These are phyloP conservation scores for Nitzschia palea DNA, from an alignment of 108 stramenopile genomes.

Conservation along the genomic window DNA sequence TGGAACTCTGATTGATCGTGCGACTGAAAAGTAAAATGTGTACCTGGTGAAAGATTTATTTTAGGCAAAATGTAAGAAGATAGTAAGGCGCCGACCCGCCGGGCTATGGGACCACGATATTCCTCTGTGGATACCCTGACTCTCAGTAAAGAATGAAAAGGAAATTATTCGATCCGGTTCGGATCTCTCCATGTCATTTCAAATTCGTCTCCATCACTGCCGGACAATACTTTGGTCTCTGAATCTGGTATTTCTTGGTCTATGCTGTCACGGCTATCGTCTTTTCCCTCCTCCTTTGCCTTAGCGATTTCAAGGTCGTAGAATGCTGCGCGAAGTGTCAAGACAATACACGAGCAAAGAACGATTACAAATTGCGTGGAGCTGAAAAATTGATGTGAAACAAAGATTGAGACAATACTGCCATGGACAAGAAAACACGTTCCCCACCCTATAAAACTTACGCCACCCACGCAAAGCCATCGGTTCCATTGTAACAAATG, in stretches of 20 bases:
- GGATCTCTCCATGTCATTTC: background rate
- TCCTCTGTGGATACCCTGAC: too few species aligned
- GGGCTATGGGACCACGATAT: too few species aligned
- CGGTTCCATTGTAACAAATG: conserved; percentile 27
- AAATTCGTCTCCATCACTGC: background rate
- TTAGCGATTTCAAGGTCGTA: background rate
- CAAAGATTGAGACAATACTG: too few species aligned
- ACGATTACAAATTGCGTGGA: conserved; percentile 34
- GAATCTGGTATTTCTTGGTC: too few species aligned
- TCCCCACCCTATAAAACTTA: background rate
- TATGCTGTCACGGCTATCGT: background rate
- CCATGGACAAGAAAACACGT: background rate
- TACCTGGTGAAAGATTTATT: too few species aligned
- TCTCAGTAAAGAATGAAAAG: too few species aligned
- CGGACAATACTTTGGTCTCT: background rate
- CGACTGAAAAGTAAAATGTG: too few species aligned
- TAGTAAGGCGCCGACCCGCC: too few species aligned
- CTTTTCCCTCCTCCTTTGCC: background rate
- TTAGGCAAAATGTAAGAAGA: too few species aligned
- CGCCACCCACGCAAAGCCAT: conserved; percentile 31
- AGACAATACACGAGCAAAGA: conserved; percentile 12
- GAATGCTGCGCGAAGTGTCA: conserved; percentile 29
- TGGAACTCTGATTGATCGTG: too few species aligned
- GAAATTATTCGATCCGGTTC: too few species aligned
- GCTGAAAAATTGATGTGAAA: too few species aligned